phyloP scores from a whole-genome alignment of 1,284 basidiomycete species.

The Ustilago sp. region DNA sequence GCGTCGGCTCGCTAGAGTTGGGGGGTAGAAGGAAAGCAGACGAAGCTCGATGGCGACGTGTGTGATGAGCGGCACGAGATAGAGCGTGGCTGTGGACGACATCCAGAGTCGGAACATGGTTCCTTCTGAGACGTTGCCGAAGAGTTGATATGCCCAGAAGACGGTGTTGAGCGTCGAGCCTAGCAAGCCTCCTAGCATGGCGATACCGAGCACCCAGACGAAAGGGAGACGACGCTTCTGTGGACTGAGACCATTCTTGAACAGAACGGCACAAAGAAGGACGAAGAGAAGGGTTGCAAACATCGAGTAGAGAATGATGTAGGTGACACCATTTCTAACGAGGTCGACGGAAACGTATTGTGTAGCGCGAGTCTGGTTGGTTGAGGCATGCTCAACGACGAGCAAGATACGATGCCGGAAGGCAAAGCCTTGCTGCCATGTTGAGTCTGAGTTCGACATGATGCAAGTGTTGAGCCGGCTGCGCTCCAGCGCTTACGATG shows the following conservation, averaged over 20 bases:
- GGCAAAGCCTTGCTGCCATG: constrained; percentile 12
- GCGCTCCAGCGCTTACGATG: neutral
- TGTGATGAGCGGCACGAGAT: constrained; percentile 51
- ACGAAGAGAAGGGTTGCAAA: constrained; percentile 55
- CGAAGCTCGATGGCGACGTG: constrained; percentile 53
- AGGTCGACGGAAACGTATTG: constrained; percentile 44
- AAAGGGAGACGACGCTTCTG: constrained; percentile 44
- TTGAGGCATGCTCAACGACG: constrained; percentile 25
- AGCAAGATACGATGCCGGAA: constrained; percentile 40
- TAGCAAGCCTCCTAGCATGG: constrained; percentile 51
- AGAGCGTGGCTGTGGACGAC: constrained; percentile 48
- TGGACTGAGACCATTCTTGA: constrained; percentile 50
- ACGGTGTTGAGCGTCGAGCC: constrained; percentile 55
- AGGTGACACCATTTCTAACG: constrained; percentile 52
- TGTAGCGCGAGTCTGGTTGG: constrained; percentile 10
- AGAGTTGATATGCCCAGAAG: constrained; percentile 54
- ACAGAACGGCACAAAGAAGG: constrained; percentile 49
- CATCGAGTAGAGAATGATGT: constrained; percentile 59
- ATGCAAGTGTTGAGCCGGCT: neutral
- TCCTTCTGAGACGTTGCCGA: constrained; percentile 33
- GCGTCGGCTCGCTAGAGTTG: constrained; percentile 36
- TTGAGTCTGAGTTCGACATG: constrained; percentile 18
- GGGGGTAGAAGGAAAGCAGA: constrained; percentile 51
- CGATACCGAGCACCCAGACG: constrained; percentile 49
- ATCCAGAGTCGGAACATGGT: constrained; percentile 51